phyloP scores from a whole-genome alignment of 2,329 filamentous ascomycete species.

The Xylaria sp. region DNA sequence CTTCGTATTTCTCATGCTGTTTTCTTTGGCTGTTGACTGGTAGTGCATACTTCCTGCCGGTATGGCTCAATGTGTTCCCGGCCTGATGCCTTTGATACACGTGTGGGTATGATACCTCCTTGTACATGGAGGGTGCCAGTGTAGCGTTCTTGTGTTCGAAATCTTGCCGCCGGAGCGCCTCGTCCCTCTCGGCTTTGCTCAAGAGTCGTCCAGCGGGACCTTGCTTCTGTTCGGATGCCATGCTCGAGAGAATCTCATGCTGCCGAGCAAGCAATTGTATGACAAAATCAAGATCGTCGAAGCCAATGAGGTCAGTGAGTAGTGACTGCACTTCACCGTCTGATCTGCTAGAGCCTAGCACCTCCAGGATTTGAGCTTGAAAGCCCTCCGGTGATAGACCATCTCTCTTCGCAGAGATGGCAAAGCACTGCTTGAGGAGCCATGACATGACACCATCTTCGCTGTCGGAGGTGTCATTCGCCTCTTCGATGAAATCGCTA shows the following conservation, averaged over 20 bases:
- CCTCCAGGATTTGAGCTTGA: constrained; percentile 68
- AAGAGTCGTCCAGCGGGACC: constrained; percentile 53
- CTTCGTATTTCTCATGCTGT: constrained; percentile 76
- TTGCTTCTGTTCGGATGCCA: constrained; percentile 33
- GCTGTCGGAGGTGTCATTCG: constrained; percentile 27
- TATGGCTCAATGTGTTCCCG: constrained; percentile 75
- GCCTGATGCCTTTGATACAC: constrained; percentile 81
- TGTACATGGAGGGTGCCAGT: constrained; percentile 65
- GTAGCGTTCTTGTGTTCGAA: constrained; percentile 73
- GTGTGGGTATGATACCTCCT: constrained; percentile 80
- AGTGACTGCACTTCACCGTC: constrained; percentile 90
- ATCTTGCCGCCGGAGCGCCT: constrained; percentile 69
- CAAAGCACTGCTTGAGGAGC: constrained; percentile 64
- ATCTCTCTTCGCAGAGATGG: constrained; percentile 59
- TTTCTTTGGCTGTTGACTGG: constrained; percentile 68
- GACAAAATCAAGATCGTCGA: constrained; percentile 88
- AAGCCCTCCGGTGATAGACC: constrained; percentile 66
- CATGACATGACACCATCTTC: constrained; percentile 56
- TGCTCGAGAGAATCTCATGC: constrained; percentile 54
- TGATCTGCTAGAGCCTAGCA: constrained; percentile 60
- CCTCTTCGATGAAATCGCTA: constrained; percentile 57
- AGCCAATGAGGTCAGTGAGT: constrained; percentile 84
- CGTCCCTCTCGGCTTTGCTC: constrained; percentile 71
- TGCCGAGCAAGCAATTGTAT: constrained; percentile 82
- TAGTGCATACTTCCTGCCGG: constrained; percentile 76